Conservation (phyloP, 805 yeast genomes). For the Pichia insulana region DNA sequence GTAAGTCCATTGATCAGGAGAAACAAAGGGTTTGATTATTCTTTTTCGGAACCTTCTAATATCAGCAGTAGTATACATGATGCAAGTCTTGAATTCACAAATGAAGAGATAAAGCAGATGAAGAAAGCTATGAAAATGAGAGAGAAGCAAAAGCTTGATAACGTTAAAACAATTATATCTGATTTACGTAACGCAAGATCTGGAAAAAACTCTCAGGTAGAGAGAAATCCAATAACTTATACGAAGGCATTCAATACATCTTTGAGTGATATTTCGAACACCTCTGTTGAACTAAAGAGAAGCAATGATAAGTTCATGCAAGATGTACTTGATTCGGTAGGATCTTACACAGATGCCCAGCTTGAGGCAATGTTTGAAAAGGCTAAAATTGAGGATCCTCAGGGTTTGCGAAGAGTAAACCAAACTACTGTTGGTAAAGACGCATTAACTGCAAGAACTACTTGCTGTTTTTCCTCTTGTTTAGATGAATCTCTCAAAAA, state of each 20-base stretch:
- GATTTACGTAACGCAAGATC: conserved; percentile 1
- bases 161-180: conserved; percentile 1
- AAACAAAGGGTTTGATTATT: background rate
- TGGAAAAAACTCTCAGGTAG: background rate
- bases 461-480: conserved; percentile 10
- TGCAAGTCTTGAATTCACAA: background rate
- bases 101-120: background rate
- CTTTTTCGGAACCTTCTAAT: conserved; percentile 4
- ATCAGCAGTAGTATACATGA: conserved; percentile 3
- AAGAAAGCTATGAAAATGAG: background rate
- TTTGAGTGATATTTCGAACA: conserved; percentile 1
- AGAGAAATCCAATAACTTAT: background rate
- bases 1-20: too few species aligned
- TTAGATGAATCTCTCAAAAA: conserved; percentile 1
- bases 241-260: background rate
- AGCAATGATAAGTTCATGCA: background rate
- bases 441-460: conserved; percentile 44
- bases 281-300: background rate
- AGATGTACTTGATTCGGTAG: conserved; percentile 2
- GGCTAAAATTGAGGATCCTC: conserved; percentile 14
- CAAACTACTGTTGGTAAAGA: conserved; percentile 36
- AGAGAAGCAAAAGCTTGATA: background rate
- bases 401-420: conserved; percentile 26
- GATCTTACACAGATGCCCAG: conserved; percentile 10
- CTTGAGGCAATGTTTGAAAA: conserved; percentile 17